Evolutionary conservation across 2,329 filamentous ascomycete genomes (phyloP).

Genomic region (Aureobasidium namibiae): DNA sequence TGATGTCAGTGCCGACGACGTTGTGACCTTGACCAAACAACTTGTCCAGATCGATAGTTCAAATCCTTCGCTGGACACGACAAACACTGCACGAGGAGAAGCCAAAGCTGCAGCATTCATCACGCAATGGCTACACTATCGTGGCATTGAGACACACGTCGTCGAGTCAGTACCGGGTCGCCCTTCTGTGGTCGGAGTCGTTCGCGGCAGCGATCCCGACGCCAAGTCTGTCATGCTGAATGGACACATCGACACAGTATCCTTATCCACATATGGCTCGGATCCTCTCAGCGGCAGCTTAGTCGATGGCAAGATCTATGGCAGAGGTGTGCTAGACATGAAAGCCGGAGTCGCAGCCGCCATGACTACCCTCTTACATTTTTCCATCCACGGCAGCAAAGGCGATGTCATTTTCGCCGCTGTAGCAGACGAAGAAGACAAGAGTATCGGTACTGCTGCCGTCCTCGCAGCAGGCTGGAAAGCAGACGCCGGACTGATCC

Average conservation of each 20-base stretch:
- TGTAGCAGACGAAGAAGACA: background rate
- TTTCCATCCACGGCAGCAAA: background rate
- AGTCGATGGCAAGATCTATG: background rate
- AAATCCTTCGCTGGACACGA: background rate
- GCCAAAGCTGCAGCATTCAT: background rate
- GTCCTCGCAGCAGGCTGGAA: slow-evolving; percentile 1
- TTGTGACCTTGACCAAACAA: background rate
- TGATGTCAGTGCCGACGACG: background rate
- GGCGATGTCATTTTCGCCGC: background rate
- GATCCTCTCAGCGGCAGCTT: background rate
- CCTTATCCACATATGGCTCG: background rate
- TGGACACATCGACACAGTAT: background rate
- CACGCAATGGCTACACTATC: slow-evolving; percentile 1
- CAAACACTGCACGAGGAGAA: background rate
- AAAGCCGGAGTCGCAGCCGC: background rate
- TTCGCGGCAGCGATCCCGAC: background rate
- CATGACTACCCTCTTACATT: background rate
- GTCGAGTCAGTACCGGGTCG: background rate
- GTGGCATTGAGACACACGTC: background rate
- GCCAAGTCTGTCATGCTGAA: slow-evolving; percentile 2
- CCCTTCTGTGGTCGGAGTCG: background rate
- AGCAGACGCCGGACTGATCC: background rate
- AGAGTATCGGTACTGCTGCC: background rate
- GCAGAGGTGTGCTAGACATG: slow-evolving; percentile 8
- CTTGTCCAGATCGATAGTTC: background rate